phyloP scores from a whole-genome alignment of 2,329 filamentous ascomycete genomes.

The Colletotrichum sp. region DNA sequence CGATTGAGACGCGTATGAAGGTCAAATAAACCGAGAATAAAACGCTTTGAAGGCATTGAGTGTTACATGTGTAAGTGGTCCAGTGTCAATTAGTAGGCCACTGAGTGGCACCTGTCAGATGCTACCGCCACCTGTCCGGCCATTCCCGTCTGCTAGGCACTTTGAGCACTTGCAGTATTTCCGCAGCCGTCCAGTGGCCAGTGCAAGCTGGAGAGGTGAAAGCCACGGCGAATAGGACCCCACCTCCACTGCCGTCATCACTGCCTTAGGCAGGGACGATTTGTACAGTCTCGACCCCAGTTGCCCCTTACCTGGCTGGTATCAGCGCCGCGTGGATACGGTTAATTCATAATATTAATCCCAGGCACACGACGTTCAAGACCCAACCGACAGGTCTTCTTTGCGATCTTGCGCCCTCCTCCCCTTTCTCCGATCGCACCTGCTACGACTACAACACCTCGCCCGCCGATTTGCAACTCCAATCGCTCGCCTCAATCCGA shows the following conservation, averaged over 20 bases:
- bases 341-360: conserved; percentile 14
- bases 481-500: not conserved
- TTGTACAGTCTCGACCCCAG: conserved; percentile 4
- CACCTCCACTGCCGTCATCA: conserved; percentile 17
- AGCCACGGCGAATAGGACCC: not conserved
- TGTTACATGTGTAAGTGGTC: not conserved
- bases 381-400: not conserved
- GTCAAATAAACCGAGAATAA: not conserved
- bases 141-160: not conserved
- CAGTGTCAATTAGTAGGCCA: too few relatives aligned
- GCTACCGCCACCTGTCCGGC: not conserved
- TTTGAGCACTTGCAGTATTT: not conserved
- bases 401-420: conserved; percentile 3
- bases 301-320: conserved; percentile 18
- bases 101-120: not conserved
- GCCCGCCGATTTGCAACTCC: not conserved
- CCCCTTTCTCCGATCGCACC: not conserved
- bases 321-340: conserved; percentile 14
- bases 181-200: not conserved
- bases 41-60: not conserved
- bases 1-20: not conserved
- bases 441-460: not conserved
- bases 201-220: not conserved
- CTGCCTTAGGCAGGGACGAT: conserved; percentile 19
- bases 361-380: conserved; percentile 5